Evolutionary conservation across 2,329 filamentous ascomycete species (phyloP), one percentile per base, ranked within the genome.

Genomic region (Rhytidhysteron rufulum): DNA sequence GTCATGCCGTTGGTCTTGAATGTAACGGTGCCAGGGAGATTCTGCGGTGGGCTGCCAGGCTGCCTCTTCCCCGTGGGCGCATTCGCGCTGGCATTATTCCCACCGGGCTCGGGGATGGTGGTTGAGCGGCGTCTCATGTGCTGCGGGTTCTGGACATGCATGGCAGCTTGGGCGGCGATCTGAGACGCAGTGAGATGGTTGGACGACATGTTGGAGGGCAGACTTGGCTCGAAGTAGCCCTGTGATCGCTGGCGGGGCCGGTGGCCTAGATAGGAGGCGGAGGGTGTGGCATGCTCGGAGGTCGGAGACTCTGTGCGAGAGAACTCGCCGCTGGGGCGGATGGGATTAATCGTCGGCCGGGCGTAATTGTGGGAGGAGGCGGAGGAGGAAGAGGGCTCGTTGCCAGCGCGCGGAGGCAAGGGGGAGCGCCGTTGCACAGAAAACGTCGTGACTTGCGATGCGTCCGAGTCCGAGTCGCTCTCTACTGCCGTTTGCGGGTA

Each of bases 131-230:
- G 85, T 16, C 86, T 74, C 43, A 63, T 71, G 52, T 63, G 64
- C 47, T 66, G 63, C 31, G 72, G 70, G 55, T 78, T 74, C 54
- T 83, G 78, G 24, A 79, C 78, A 69, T 87, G 81, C 56, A 85
- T 81, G 40, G 86, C 86, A 8, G 86, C 82, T 65, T 89, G 86
- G 15, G 86, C 86, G 29, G 86, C 86, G 48, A 89, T 88, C 62
- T 88, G 83, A 63, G 85, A 88, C n/a, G 85, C 80, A 66, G 67
- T 65, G 64, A 81, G 55, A 24, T 67, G 67, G 42, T 30, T 43
- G 16, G 43, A 42, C 37, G 51, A 45, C 46, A 70, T 68, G 17
- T 77, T 81, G 48, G 78, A 79, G 17, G 85, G 83, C 34, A 90
- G 70, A 17, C 77, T 82, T 31, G 85, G 80, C 59, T 90, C 86